Base-by-base conservation (phyloP, 169 alveolate species). In the Sarcocystis neurona region DNA sequence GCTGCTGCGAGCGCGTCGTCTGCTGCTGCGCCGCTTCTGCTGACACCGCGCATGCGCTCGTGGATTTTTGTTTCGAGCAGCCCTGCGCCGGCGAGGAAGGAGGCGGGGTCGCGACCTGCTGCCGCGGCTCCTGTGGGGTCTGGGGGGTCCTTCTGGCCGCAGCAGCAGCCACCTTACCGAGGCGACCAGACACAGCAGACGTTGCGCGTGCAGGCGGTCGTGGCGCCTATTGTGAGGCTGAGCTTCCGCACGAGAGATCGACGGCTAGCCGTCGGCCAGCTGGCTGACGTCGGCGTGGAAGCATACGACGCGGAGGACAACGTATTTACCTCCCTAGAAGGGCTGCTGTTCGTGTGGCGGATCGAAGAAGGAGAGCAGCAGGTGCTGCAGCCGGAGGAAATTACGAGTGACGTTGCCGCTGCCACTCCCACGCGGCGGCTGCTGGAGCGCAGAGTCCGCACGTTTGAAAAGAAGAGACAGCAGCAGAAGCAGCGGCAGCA, bases 31-130 rank as follows among this genome's bases (percentile, higher is more conserved):
- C 87, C 79, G 0, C 86, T 39, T 41, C 0, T 70, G 10, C 78
- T 47, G 15, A 78, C 44, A 0, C 58, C 66, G 1, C 86, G 91
- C 32, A 86, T 78, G 5, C 48, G 79, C 46, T 86, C 91, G 2
- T 86, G 91, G 91, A 78, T 86, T 12, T 86, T 86, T n/a, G 91
- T 86, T 30, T 46, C 90, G 60, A n/a, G n/a, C n/a, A n/a, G n/a
- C n/a, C n/a, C n/a, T n/a, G 70, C 90, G 41, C 27, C 63, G 44
- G 30, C 79, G 50, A 48, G 5, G 63, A 27, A 8, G 77, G 5
- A 12, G 23, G 2, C 6, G 37, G 58, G 56, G 58, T 48, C 58
- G 34, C 10, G 82, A 72, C 58, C 4, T n/a, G 47, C 46, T 2
- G 75, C 75, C 39, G 30, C 75, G 39, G 30, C 75, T 6, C n/a